These are phyloP conservation scores for Inosperma sp. DNA, from an alignment of 768 basidiomycete species.

Conservation along the genomic window DNA sequence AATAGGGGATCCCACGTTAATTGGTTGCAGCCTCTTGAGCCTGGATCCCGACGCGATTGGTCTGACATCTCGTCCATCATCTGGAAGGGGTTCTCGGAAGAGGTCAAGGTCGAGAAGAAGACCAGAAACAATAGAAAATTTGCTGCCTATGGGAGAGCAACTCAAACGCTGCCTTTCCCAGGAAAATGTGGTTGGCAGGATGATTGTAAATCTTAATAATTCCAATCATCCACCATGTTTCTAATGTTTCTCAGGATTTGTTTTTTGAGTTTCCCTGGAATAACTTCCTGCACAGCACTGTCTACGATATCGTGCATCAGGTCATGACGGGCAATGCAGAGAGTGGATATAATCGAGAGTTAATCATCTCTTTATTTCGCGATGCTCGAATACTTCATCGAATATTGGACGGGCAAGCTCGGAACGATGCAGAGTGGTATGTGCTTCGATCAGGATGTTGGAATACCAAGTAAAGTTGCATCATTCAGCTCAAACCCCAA, in stretches of 20 bases:
- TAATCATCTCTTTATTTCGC: conserved; percentile 80
- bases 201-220: conserved; percentile 52
- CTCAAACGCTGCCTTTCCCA: conserved; percentile 79
- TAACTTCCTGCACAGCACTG: conserved; percentile 94
- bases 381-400: conserved; percentile 79
- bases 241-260: conserved; percentile 69
- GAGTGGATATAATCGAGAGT: conserved; percentile 75
- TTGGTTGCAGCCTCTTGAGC: conserved; percentile 8
- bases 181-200: conserved; percentile 62
- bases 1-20: background rate
- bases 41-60: conserved; percentile 21
- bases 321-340: conserved; percentile 86
- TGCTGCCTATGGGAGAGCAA: conserved; percentile 64
- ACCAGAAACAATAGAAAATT: conserved; percentile 33
- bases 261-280: conserved; percentile 98
- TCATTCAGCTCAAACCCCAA: conserved; percentile 59
- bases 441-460: conserved; percentile 14
- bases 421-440: conserved; percentile 74
- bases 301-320: conserved; percentile 95
- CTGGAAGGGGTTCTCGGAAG: conserved; percentile 45
- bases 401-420: conserved; percentile 80
- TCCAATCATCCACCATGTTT: background rate
- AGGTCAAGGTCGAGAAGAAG: conserved; percentile 53
- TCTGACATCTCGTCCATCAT: conserved; percentile 22
- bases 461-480: conserved; percentile 4